Base-by-base conservation (phyloP, 352 stramenopile genomes). In the Phytophthora cryptogea region DNA sequence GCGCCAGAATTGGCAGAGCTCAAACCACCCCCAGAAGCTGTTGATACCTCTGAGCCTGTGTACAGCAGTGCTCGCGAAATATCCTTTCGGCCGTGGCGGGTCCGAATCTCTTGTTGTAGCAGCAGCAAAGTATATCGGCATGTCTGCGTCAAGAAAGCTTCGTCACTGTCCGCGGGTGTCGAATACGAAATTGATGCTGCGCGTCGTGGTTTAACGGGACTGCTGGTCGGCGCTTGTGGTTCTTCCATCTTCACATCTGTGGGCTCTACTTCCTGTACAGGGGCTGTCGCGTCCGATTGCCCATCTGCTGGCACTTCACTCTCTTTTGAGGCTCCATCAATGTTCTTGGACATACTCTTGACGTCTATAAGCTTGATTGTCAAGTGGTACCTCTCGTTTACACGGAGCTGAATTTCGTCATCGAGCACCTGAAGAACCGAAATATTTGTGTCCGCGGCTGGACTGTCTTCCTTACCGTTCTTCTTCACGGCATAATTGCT, bases 91-190 rank as follows among this genome's bases (percentile, higher is more conserved):
- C 82, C 84, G 47, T 95, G 83, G 33, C 76, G 81, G 28, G 86
- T 79, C 0, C 86, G 81, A 23, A 92, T 89, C 58, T 94, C 83
- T 73, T 95, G 84, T 44, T 92, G 79, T 14, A 95, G 60, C n/a
- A 93, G 51, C 26, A 90, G 49, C 5, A 90, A 53, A 17, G 76
- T 80, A 55, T 86, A 92, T 32, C 83, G 70, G 36, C 83, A 93
- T 0, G 80, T 90, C 47, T 88, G 68, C 1, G 68, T 71, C 41
- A 93, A 67, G 20, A 88, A 94, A 8, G 67, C 61, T 66, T 81
- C 66, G 10, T 76, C 68, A 44, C 67, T 74, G 30, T 76, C 67
- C 4, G 54, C 37, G 5, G 70, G 56, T 6, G 54, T 57, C 37
- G 63, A 61, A 44, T 55, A 56, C n/a, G 63, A 70, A 31, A 62